A percentile compares a stretch with the other conserved stretches of the same genome.
phyloP scores from a whole-genome alignment of 345 rosid genomes.

The Eucalyptus globulus region DNA sequence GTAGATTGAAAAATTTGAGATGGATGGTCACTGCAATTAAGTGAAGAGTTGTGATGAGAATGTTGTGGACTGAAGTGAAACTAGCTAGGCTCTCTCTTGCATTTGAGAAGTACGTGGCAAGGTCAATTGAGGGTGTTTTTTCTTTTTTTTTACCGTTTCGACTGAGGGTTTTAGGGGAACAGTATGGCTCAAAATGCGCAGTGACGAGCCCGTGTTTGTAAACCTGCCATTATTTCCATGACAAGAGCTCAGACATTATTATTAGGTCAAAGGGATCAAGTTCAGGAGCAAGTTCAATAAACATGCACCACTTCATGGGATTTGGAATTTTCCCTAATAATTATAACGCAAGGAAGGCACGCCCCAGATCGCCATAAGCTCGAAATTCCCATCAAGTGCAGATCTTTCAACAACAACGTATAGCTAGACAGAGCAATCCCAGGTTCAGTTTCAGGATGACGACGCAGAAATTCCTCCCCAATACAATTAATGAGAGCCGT shows the following conservation, averaged over 20 bases:
- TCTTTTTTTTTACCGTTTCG: neutral
- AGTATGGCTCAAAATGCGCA: neutral
- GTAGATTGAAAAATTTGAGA: neutral
- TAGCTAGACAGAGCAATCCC: neutral
- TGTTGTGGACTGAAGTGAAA: neutral
- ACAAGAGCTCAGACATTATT: neutral
- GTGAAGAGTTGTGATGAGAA: neutral
- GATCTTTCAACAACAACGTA: neutral
- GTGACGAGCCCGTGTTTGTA: neutral
- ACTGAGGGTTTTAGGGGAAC: neutral
- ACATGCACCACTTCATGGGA: neutral
- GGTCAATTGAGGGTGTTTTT: neutral
- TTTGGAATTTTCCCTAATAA: neutral
- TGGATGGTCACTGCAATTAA: neutral
- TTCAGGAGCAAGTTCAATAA: neutral
- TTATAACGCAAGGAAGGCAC: neutral
- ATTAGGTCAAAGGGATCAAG: neutral
- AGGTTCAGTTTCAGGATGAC: neutral
- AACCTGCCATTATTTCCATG: neutral
- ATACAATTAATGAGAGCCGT: neutral
- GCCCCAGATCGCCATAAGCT: neutral
- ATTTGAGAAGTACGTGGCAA: neutral
- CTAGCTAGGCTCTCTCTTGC: neutral
- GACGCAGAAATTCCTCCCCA: neutral
- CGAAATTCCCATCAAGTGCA: neutral